phyloP scores from a whole-genome alignment of 306 rosid genomes.

The Gillenia trifoliata region DNA sequence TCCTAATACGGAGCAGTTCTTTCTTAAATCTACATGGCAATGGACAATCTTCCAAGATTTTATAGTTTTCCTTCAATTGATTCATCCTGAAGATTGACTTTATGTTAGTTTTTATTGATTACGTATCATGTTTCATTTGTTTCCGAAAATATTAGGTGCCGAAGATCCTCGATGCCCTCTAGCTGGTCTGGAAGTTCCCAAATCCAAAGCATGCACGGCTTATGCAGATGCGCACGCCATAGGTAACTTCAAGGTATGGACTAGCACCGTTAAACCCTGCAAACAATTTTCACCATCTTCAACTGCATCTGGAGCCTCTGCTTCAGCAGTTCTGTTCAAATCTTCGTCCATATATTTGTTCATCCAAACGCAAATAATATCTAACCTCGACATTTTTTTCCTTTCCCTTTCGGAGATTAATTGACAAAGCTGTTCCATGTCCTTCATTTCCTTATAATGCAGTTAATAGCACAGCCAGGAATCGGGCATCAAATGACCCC shows the following conservation, averaged over 20 bases:
- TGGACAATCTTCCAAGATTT: neutral
- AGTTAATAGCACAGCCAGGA: conserved; percentile 58
- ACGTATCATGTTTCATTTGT: neutral
- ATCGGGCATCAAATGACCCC: conserved; percentile 52
- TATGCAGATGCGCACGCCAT: conserved; percentile 32
- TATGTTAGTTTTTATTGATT: conserved; percentile 7
- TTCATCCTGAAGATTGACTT: conserved; percentile 10
- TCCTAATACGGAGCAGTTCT: conserved; percentile 8
- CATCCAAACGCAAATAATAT: neutral
- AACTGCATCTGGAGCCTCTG: conserved; percentile 12
- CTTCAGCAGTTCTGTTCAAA: neutral
- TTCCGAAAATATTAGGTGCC: conserved; percentile 48
- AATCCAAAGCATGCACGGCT: conserved; percentile 34
- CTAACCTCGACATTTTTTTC: neutral
- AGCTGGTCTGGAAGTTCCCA: conserved; percentile 49
- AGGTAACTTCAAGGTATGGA: conserved; percentile 62
- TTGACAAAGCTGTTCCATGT: neutral
- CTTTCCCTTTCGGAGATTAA: neutral
- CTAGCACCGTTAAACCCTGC: neutral
- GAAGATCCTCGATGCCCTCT: conserved; percentile 81
- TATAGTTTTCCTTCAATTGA: neutral
- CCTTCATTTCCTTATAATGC: conserved; percentile 23
- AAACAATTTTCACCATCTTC: neutral
- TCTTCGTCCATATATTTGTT: neutral
- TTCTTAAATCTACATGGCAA: neutral